A percentile compares a stretch with the other conserved stretches of the same genome.
Conservation (phyloP, 192 early-diverging fungal genomes). For the Diversispora epigaea region DNA sequence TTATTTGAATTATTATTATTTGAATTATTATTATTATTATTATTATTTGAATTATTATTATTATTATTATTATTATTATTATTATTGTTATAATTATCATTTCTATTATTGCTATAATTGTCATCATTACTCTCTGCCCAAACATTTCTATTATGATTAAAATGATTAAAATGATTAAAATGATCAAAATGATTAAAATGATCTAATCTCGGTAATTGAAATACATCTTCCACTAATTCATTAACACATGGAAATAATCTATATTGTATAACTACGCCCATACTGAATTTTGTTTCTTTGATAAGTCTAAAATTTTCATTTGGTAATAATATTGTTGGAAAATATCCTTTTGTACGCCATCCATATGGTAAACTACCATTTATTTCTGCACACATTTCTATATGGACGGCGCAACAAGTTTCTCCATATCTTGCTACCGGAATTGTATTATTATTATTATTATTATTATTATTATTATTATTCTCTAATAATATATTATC, state of each 20-base stretch:
- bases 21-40: background rate
- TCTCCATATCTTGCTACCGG: background rate
- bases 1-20: background rate
- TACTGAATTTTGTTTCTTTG: slow-evolving; percentile 18
- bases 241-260: background rate
- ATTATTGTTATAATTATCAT: background rate
- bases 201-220: background rate
- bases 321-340: slow-evolving; percentile 1
- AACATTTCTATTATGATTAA: background rate
- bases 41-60: background rate
- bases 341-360: slow-evolving; percentile 10
- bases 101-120: background rate
- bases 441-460: background rate
- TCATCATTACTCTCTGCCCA: background rate
- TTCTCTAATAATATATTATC: no score
- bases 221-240: background rate
- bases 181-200: background rate
- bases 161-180: no score
- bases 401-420: background rate
- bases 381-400: background rate
- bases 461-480: no score
- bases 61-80: background rate
- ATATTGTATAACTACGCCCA: background rate
- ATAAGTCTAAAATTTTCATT: background rate
- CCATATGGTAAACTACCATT: background rate